Conservation (phyloP, 768 basidiomycete species). For the Pholiota conissans region DNA sequence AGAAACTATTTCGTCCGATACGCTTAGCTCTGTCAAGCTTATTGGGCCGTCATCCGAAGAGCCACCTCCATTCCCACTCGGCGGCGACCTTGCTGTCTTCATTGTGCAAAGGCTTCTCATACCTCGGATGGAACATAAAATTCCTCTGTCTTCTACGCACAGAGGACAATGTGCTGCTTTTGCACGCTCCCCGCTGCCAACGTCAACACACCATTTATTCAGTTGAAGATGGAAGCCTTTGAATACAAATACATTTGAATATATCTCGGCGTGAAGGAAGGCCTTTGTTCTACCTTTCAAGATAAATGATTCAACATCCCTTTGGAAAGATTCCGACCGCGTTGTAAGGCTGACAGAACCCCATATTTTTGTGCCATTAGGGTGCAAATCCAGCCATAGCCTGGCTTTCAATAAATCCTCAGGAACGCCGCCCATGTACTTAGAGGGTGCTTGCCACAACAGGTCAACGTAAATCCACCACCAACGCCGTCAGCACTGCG, state of each 20-base stretch:
- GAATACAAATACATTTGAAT: background rate
- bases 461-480: slow-evolving; percentile 6
- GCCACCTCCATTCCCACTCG: background rate
- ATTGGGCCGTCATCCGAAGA: background rate
- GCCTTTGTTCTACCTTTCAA: background rate
- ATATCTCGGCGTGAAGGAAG: background rate
- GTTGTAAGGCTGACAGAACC: background rate
- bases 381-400: background rate
- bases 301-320: background rate
- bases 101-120: background rate
- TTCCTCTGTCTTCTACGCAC: background rate
- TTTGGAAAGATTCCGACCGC: background rate
- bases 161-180: background rate
- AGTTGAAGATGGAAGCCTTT: background rate
- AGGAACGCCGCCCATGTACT: background rate
- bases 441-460: slow-evolving; percentile 2
- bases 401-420: background rate
- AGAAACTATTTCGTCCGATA: too few relatives aligned
- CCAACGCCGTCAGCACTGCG: background rate
- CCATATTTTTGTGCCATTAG: background rate
- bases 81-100: background rate
- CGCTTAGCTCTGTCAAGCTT: too few relatives aligned
- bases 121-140: background rate
- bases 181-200: background rate
- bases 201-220: background rate